phyloP scores from a whole-genome alignment of 768 basidiomycete genomes.

The Naganishia antarctica region DNA sequence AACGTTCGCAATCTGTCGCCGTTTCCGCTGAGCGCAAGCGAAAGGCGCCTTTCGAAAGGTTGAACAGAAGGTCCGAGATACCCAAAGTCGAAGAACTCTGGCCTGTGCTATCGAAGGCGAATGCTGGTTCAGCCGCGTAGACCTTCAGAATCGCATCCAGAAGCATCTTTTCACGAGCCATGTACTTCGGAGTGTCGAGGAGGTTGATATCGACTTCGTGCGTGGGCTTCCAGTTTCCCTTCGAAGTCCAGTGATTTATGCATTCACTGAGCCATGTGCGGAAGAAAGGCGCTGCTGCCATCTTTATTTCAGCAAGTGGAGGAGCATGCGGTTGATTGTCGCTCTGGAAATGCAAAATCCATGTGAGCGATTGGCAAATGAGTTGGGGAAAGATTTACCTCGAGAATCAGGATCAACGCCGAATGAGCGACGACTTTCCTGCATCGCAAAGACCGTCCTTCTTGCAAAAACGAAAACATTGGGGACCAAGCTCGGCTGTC shows the following conservation, averaged over 20 bases:
- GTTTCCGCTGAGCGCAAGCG: slow-evolving; percentile 11
- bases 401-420: slow-evolving; percentile 18
- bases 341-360: not conserved
- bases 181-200: slow-evolving; percentile 12
- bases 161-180: slow-evolving; percentile 16
- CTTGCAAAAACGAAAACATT: slow-evolving; percentile 6
- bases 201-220: slow-evolving; percentile 13
- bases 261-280: slow-evolving; percentile 11
- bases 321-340: slow-evolving; percentile 15
- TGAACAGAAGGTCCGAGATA: not conserved
- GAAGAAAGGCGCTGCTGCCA: slow-evolving; percentile 16
- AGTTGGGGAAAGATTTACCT: not conserved
- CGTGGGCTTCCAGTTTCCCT: slow-evolving; percentile 18
- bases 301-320: slow-evolving; percentile 1
- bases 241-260: slow-evolving; percentile 11
- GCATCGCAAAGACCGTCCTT: slow-evolving; percentile 6
- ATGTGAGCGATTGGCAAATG: too few relatives aligned
- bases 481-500: slow-evolving; percentile 19
- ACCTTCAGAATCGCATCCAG: slow-evolving; percentile 18
- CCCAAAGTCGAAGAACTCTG: not conserved
- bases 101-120: slow-evolving; percentile 18
- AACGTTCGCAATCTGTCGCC: slow-evolving; percentile 7
- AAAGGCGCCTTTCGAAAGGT: slow-evolving; percentile 14
- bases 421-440: slow-evolving; percentile 12
- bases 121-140: slow-evolving; percentile 21